Base-by-base conservation (phyloP, 73 alveolate genomes). In the Paramecium octaurelia region DNA sequence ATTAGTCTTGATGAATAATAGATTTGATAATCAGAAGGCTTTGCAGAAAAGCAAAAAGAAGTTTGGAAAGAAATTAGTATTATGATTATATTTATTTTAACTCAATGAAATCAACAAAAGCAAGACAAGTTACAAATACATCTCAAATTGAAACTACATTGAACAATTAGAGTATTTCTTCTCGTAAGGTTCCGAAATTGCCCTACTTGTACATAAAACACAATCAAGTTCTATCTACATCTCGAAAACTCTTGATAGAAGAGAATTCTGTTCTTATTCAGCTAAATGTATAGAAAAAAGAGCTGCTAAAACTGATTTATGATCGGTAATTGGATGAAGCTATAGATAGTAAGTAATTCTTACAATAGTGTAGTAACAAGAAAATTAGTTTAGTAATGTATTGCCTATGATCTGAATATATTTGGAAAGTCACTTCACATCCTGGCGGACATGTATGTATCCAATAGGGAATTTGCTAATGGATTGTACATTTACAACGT, bases 1-100 rank as follows among this genome's bases (percentile, higher is more conserved):
- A 80, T 80, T 80, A 2, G 77, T 80, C 1, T 27, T 80, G 43
- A 80, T 31, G n/a, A 34, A 36, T 0, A 14, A 44, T 35, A 80
- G 54, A 8, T 44, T 80, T 80, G 77, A 80, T n/a, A 58, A 80
- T 18, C 24, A 80, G 27, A 80, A 80, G 31, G 54, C 31, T 10
- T 44, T 40, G 34, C 14, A 44, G 46, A 80, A 80, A 46, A 44
- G 43, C 7, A 80, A 46, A 42, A 80, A 80, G 91, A 80, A 46
- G 46, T 80, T 31, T 46, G 91, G 91, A 42, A 80, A 80, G 75
- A 80, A 80, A 23, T 80, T 80, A 80, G 91, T 80, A 20, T 23
- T 44, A 44, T 80, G 91, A 80, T 64, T 64, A 16, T 31, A 64
- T 64, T 31, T 64, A 64, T 54, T 20, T 54, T 64, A 64, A 64